Conservation (phyloP, 495 filamentous ascomycete genomes). For the Xylaria longipes region DNA sequence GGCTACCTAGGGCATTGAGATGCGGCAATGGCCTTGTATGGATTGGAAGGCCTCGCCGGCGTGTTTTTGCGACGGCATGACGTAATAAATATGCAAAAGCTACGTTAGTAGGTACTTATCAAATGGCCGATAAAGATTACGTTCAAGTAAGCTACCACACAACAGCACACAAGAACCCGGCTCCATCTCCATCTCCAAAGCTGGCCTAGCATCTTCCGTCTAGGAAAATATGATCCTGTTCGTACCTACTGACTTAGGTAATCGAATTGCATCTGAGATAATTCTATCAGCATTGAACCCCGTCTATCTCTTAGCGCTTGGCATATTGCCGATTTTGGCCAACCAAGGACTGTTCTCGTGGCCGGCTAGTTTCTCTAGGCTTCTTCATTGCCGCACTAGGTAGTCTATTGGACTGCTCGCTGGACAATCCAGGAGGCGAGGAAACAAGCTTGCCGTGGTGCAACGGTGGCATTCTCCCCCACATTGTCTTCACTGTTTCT, state of each 20-base stretch:
- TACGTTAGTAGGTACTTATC: neutral
- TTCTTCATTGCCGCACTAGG: neutral
- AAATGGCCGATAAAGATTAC: constrained; percentile 2
- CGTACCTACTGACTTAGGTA: neutral
- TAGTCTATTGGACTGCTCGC: neutral
- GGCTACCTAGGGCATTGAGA: too few species aligned
- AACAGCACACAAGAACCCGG: neutral
- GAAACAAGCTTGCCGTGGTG: neutral
- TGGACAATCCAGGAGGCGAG: neutral
- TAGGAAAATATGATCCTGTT: neutral
- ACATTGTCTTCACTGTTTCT: neutral
- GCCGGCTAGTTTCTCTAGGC: neutral
- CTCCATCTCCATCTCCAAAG: neutral
- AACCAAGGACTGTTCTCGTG: constrained; percentile 10
- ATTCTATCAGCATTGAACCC: neutral
- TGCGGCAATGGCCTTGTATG: constrained; percentile 15
- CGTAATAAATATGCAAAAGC: neutral
- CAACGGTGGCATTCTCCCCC: neutral
- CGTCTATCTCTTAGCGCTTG: constrained; percentile 2
- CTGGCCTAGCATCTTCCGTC: neutral
- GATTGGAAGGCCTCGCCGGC: neutral
- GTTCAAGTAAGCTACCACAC: neutral
- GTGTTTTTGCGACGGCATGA: constrained; percentile 13
- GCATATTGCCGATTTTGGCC: constrained; percentile 1
- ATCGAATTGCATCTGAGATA: neutral